Base-by-base conservation (phyloP, 192 early-diverging fungal genomes). In the Backusella sp. region DNA sequence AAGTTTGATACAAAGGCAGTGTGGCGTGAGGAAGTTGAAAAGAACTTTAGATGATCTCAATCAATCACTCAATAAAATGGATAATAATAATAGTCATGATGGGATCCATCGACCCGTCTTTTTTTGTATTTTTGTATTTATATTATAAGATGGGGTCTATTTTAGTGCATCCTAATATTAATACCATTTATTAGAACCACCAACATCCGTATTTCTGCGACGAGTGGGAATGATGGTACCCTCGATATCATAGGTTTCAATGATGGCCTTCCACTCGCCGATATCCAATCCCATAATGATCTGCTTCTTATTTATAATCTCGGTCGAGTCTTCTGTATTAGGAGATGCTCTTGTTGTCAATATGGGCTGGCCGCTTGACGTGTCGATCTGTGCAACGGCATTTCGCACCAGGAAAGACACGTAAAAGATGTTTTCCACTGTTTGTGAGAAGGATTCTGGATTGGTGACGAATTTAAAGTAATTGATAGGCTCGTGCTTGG, bases 341-440 rank as follows among this genome's bases (percentile, higher is more conserved):
- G 95, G 93, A 37, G 88, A 85, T 73, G 92, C 87, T 59, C 84
- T 89, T 32, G 86, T 80, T 70, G 87, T 88, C 73, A 87, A 72
- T 78, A 90, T 92, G 23, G 92, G 90, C 77, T 92, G 87, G 4
- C 91, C 92, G 19, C 83, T 85, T 12, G 89, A 86, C 68, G 91
- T 93, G 65, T 94, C 91, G 14, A 99, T 90, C 44, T 75, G 80
- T 5, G 90, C 96, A 73, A 85, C 89, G 17, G 92, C 95, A 75
- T 98, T 96, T 66, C 94, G 88, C 21, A 98, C 88, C 56, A 99
- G 84, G 77, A 99, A 99, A n/a, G 96, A 94, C n/a, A 97, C 80
- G 70, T 97, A 97, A 79, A 99, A 99, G 53, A 99, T 87, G 81
- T 99, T 99, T 79, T 99, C 97, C 3, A 99, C 91, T 5, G 95